Evolutionary conservation across 345 rosid species (phyloP).

Genomic region (Ceriops decandra): DNA sequence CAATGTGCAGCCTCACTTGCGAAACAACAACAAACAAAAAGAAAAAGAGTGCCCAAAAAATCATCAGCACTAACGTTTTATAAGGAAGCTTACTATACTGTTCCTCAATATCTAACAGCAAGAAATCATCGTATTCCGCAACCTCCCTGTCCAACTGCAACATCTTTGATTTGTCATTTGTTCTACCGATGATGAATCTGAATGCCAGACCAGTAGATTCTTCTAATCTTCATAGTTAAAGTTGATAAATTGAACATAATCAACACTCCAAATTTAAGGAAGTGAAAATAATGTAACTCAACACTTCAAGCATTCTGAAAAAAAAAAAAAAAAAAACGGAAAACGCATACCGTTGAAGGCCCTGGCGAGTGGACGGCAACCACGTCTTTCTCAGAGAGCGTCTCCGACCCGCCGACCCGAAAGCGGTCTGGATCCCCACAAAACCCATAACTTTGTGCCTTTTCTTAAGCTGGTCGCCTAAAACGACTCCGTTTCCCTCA

Average conservation of each 20-base stretch:
- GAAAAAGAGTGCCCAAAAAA: not conserved
- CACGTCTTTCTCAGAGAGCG: constrained; percentile 74
- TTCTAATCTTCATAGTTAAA: constrained; percentile 54
- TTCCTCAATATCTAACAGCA: constrained; percentile 86
- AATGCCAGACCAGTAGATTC: constrained; percentile 81
- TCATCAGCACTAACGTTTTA: constrained; percentile 77
- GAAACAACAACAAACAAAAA: not conserved
- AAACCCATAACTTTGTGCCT: constrained; percentile 84
- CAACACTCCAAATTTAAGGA: not conserved
- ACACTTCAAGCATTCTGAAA: not conserved
- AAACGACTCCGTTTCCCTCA: constrained; percentile 10
- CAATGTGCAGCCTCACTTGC: not conserved
- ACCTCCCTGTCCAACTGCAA: constrained; percentile 64
- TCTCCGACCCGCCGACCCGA: constrained; percentile 60
- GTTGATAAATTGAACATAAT: not conserved
- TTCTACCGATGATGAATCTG: constrained; percentile 74
- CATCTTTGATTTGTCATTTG: constrained; percentile 55
- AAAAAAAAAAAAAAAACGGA: not conserved
- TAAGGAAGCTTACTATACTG: constrained; percentile 96
- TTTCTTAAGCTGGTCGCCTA: constrained; percentile 22
- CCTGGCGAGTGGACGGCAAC: constrained; percentile 84
- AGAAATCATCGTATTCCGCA: constrained; percentile 73
- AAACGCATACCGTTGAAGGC: constrained; percentile 58
- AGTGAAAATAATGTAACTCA: not conserved
- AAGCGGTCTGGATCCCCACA: constrained; percentile 90